Evolutionary conservation across 2,329 filamentous ascomycete genomes (phyloP), one percentile per base, ranked within the genome.

Genomic region (Phoma sp.): DNA sequence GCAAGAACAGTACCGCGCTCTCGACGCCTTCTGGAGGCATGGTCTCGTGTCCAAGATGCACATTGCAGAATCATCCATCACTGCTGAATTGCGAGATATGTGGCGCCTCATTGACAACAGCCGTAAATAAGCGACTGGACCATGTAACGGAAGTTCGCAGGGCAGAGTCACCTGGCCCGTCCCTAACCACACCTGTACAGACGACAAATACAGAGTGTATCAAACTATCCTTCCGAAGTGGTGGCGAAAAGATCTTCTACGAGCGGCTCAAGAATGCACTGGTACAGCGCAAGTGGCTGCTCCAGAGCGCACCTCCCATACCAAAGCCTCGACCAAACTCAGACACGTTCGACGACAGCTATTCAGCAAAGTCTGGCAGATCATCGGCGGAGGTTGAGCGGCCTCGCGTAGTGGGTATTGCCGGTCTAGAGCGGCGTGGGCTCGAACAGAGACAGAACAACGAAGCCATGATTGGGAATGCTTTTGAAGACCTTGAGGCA

Each of bases 401-500:
- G 55, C 57, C 76, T 9, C 90, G 89, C 61, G 86, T 88, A 0
- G 91, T 92, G 4, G 95, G 95, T 2, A 97, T 99, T 65, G 94
- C 94, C 9, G 94, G 93, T 0, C 82, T 99, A 2, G 95, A 99
- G 74, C 88, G 92, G 67, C 86, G 92, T 58, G 91, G 92, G 0
- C 77, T 94, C 6, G 91, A 93, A 65, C 85, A 92, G 69, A 89
- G 92, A 53, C 94, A 91, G 77, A 96, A 96, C 74, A 98, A 97
- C 66, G 92, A 97, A 74, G 78, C 92, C 9, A 88, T 97, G 44
- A 96, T 99, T 61, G 94, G 94, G 24, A 92, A 86, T 62, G 93
- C 95, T 0, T 99, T 99, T 68, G 94, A 97, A 72, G 95, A 99
- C 69, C 84, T 99, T 0, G 94, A 98, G 72, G 93, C 95, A 3